These are phyloP conservation scores for Lichtheimia ramosa DNA, from an alignment of 371 early-diverging fungal species.

Conservation along the genomic window DNA sequence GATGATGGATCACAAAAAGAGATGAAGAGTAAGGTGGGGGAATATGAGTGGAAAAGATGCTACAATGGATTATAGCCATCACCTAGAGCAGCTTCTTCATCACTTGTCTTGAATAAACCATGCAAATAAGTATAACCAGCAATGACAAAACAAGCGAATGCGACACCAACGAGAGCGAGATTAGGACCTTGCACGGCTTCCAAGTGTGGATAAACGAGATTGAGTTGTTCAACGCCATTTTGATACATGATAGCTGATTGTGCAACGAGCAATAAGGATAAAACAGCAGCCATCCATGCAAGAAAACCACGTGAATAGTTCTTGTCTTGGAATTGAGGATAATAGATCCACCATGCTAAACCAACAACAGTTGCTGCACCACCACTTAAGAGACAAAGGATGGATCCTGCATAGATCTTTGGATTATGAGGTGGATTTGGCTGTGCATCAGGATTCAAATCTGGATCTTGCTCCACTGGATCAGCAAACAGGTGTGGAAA, in stretches of 20 bases:
- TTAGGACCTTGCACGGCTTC: constrained; percentile 34
- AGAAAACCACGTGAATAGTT: constrained; percentile 44
- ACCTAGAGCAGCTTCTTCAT: constrained; percentile 15
- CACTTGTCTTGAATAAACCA: constrained; percentile 31
- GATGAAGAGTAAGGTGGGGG: too few species aligned
- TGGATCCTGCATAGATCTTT: constrained; percentile 34
- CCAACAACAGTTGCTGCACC: constrained; percentile 21
- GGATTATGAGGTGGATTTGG: constrained; percentile 45
- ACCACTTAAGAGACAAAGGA: constrained; percentile 34
- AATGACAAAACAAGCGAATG: constrained; percentile 29
- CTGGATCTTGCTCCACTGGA: constrained; percentile 22
- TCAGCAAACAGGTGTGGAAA: constrained; percentile 34
- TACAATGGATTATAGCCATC: constrained; percentile 39
- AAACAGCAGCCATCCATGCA: constrained; percentile 26
- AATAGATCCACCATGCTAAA: constrained; percentile 13
- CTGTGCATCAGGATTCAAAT: constrained; percentile 30
- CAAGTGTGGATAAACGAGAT: constrained; percentile 35
- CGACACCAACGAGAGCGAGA: constrained; percentile 33
- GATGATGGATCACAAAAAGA: too few species aligned
- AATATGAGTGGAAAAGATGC: too few species aligned
- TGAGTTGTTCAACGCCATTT: constrained; percentile 31
- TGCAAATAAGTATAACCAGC: constrained; percentile 28
- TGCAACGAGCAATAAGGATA: constrained; percentile 30
- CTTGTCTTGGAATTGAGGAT: constrained; percentile 28
- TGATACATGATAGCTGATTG: constrained; percentile 37